These are phyloP conservation scores for Magnolia sinica DNA, from an alignment of 164 flowering plant species.

Conservation along the genomic window DNA sequence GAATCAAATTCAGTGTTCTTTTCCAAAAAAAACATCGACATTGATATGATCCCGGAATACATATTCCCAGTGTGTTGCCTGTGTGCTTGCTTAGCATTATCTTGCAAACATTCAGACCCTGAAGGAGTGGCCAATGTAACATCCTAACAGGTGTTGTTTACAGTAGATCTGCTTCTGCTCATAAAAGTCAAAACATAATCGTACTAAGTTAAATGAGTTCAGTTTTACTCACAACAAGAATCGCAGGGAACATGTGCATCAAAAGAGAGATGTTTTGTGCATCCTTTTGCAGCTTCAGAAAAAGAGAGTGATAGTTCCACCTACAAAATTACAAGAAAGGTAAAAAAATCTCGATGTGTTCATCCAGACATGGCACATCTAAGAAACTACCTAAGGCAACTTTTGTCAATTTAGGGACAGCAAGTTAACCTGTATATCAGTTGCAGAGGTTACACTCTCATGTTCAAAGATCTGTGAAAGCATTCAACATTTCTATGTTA, in stretches of 20 bases:
- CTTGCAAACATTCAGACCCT: too few relatives aligned
- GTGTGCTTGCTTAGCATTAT: too few relatives aligned
- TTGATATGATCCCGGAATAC: too few relatives aligned
- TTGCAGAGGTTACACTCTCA: slow-evolving; percentile 43
- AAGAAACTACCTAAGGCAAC: slow-evolving; percentile 5
- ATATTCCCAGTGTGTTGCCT: too few relatives aligned
- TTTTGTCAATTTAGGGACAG: slow-evolving; percentile 3
- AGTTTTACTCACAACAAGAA: slow-evolving; percentile 68
- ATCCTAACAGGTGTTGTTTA: too few relatives aligned
- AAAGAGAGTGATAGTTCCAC: slow-evolving; percentile 76
- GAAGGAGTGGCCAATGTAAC: too few relatives aligned
- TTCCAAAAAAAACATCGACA: neutral
- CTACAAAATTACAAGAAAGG: slow-evolving; percentile 27
- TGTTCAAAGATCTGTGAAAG: slow-evolving; percentile 71
- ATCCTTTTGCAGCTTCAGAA: slow-evolving; percentile 85
- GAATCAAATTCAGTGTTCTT: neutral
- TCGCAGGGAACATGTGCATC: slow-evolving; percentile 72
- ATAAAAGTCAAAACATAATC: neutral
- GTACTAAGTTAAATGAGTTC: neutral
- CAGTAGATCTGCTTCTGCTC: neutral
- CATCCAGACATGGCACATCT: neutral
- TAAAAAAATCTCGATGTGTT: neutral
- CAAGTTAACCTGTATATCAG: slow-evolving; percentile 60
- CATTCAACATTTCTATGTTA: neutral
- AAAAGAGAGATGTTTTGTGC: slow-evolving; percentile 65